Base-by-base conservation (phyloP, 495 filamentous ascomycete genomes). In the Alectoria sarmentosa region DNA sequence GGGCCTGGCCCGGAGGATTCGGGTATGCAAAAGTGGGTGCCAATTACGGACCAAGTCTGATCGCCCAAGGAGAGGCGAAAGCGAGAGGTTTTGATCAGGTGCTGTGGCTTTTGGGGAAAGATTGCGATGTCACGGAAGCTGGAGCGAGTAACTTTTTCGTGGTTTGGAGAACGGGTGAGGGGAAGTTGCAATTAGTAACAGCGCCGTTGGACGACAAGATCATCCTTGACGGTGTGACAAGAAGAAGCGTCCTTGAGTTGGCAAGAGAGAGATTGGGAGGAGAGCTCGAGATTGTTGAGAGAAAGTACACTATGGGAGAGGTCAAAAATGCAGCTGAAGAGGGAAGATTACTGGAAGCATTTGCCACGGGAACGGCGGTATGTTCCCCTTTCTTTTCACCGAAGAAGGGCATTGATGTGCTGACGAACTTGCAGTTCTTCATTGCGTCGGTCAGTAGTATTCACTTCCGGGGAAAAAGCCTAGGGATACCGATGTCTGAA, bases 111-210 rank as follows among this genome's bases (percentile, higher is more conserved):
- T 91, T 93, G 67, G 90, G 89, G 4, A 74, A 80, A 55, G 78
- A 91, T 52, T 83, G 85, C 17, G 82, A 84, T 69, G 89, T 95
- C 52, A 96, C 92, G 8, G 92, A 96, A 77, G 91, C 91, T 2
- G 92, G 92, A n/a, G 91, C 91, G 14, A 87, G 83, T 63, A 96
- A 96, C 74, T 96, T 97, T 79, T 96, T 97, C 75, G 81, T 96
- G 15, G 78, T 96, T 32, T 90, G 89, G 89, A 82, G 82, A 66
- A 86, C 84, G 38, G 81, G 78, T 71, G 82, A 88, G 58, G 86
- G 84, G 4, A 83, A 81, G 72, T 66, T 83, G 48, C 82, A 96
- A 80, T 80, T 97, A 37, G 79, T 96, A 44, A 97, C 92, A 14
- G 90, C 92, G 57, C 88, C 89, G 0, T 73, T 96, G 58, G 88